Base-by-base conservation (phyloP, 23 red algal genomes). In the Gracilariopsis chorda region DNA sequence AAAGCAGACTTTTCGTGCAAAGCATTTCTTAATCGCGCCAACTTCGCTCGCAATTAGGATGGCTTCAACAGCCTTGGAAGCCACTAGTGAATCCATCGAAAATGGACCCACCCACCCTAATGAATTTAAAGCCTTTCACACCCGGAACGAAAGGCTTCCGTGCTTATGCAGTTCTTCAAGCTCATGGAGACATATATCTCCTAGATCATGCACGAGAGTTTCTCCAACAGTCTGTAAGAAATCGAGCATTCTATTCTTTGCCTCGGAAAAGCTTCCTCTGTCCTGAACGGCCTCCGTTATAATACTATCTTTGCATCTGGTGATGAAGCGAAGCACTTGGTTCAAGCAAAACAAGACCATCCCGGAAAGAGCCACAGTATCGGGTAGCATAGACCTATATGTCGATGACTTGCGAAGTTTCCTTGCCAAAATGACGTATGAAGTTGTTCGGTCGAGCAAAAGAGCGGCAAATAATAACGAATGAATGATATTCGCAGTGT, bases 401-500 rank as follows among this genome's bases (percentile, higher is more conserved):
- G 1, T 60, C 48, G 68, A 60, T 33, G 51, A 24, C 65, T 77
- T 51, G 25, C 85, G 61, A 47, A 37, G n/a, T 36, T 70, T 35
- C 55, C 69, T 89, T 21, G 85, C 68, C 23, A 78, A 47, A 8
- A 51, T 37, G 70, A 78, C 37, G 29, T 77, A 77, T 4, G 85
- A 73, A 4, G 85, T 69, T 56, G 68, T 45, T 37, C 85, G 42
- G 49, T 89, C 85, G 23, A 89, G 51, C 48, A 89, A 65, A 49
- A 89, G 58, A 72, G 85, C 65, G 1, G 85, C 85, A 60, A 89
- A 89, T 33, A 52, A 33, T 47, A 69, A 69, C 3, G 69, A 77
- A 36, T 70, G 82, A 70, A 86, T 30, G 25, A 58, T 40, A 57
- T 80, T 42, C 36, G 49, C 75, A 58, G 17, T 29, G 4, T 40